These are phyloP conservation scores for Gossypium schwendimanii DNA, from an alignment of 441 rosid species.

Conservation along the genomic window DNA sequence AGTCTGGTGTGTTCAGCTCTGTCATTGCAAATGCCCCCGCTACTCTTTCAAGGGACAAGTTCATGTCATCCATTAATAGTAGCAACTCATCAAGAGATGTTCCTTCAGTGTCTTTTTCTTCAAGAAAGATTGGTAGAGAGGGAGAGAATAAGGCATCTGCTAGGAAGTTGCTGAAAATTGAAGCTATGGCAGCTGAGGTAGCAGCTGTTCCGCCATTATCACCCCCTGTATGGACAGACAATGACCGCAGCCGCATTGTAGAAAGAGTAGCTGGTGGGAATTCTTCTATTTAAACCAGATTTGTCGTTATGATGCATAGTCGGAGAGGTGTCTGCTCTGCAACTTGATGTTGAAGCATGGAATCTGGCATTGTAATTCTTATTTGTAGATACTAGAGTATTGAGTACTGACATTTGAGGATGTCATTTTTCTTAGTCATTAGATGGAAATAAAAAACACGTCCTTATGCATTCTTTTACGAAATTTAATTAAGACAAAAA, in stretches of 20 bases:
- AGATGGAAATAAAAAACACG: not conserved
- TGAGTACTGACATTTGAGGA: not conserved
- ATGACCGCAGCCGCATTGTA: constrained; percentile 14
- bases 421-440: not conserved
- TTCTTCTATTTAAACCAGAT: constrained; percentile 10
- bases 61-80: constrained; percentile 37
- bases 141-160: constrained; percentile 34
- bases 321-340: not conserved
- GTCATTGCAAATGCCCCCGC: constrained; percentile 46
- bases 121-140: constrained; percentile 29
- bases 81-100: constrained; percentile 45
- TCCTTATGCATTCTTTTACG: too few species aligned
- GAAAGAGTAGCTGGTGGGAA: constrained; percentile 10
- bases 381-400: constrained; percentile 1
- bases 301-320: not conserved
- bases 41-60: constrained; percentile 46
- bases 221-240: constrained; percentile 36
- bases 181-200: constrained; percentile 20
- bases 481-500: too few species aligned
- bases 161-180: constrained; percentile 41
- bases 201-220: constrained; percentile 52
- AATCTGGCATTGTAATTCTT: not conserved
- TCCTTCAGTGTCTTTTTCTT: constrained; percentile 37
- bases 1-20: constrained; percentile 63
- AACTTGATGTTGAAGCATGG: not conserved